Evolutionary conservation across 306 rosid genomes (phyloP), one percentile per base, ranked within the genome.

Genomic region (Coriaria nepalensis): DNA sequence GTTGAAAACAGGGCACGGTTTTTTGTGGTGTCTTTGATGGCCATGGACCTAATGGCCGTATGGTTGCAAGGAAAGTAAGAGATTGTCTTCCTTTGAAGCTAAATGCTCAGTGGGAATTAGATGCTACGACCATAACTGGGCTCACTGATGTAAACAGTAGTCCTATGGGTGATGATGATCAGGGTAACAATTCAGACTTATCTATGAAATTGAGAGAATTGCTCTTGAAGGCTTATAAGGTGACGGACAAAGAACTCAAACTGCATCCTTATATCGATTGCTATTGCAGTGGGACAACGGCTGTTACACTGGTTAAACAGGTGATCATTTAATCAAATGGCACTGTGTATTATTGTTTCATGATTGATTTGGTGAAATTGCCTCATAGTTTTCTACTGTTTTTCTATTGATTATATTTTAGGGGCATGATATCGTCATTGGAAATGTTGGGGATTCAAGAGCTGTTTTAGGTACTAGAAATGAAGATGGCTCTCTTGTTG

Each of bases 11-110:
- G 8, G 83, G 68, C 49, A 47, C 73, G 6, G 59, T 71, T 8
- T 78, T 87, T 37, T 87, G 96, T 49, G 96, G 93, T 46, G 88
- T 83, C 37, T 88, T 88, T 55, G 96, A 88, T 66, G 96, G 96
- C 3, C 97, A 88, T n/a, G 97, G 97, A 56, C 97, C 93, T 13
- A 10, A 14, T 60, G 97, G 97, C 15, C 97, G 83, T 58, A 11
- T 53, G 69, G 77, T 88, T 59, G 80, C 97, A 7, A 88, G 66
- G 75, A 80, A 76, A 68, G 86, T 87, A 13, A 80, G 94, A 53
- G 87, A 87, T 61, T 70, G 71, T 40, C 74, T 83, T 34, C 97
- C 97, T 52, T 57, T 78, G 47, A 83, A 68, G 73, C 64, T 88
- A 15, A 70, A 62, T 43, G 75, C 80, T 11, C 79, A 68, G 54